These are phyloP conservation scores for Lentinula raphanica DNA, from an alignment of 768 basidiomycete species.

Conservation along the genomic window DNA sequence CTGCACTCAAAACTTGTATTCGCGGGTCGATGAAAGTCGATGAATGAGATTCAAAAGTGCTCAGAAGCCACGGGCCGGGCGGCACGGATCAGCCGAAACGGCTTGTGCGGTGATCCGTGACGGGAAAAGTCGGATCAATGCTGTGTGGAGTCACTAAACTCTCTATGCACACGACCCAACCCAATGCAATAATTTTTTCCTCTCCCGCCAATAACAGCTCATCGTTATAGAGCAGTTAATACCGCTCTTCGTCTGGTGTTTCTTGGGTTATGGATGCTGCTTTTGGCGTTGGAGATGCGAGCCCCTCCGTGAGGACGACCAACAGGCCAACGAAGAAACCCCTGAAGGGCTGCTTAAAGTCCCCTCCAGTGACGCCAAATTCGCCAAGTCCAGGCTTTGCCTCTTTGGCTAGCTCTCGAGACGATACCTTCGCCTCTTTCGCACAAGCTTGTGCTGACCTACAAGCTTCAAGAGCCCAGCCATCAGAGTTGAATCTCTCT, in stretches of 20 bases:
- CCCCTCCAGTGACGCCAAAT: background rate
- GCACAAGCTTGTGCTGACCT: slow-evolving; percentile 2
- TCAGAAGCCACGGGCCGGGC: too few relatives aligned
- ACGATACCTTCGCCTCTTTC: slow-evolving; percentile 1
- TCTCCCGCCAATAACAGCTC: background rate
- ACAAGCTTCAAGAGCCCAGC: background rate
- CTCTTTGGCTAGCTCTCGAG: background rate
- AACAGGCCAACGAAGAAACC: background rate
- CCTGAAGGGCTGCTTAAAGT: slow-evolving; percentile 8
- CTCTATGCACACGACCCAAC: background rate
- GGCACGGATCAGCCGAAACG: too few relatives aligned
- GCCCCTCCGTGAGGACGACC: background rate
- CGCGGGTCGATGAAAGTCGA: too few relatives aligned
- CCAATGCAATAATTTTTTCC: background rate
- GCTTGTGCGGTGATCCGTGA: background rate
- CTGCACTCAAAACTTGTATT: too few relatives aligned
- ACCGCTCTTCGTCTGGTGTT: background rate
- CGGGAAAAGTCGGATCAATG: background rate
- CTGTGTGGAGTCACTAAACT: background rate
- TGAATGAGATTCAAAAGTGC: too few relatives aligned
- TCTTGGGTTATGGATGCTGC: background rate
- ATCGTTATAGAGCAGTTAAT: background rate
- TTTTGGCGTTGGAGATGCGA: background rate
- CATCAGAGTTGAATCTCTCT: background rate
- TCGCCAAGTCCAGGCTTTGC: slow-evolving; percentile 1